Percentiles rank a stretch among this genome's conserved stretches.
Conservation (phyloP, 2,329 filamentous ascomycete genomes). For the Arthrobotrys sinensis region DNA sequence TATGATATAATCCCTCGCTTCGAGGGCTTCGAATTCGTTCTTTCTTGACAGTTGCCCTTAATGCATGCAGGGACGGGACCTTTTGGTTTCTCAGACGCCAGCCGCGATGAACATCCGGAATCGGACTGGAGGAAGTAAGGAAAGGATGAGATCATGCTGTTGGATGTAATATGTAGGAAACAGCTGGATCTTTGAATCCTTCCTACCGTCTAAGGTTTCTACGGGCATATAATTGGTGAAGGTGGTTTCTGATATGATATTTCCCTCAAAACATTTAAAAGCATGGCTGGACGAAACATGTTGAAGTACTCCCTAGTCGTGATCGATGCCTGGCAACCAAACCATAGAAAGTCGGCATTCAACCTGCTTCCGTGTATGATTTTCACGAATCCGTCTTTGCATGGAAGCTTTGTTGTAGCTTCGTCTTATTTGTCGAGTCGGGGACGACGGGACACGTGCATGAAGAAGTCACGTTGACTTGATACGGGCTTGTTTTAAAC, state of each 20-base stretch:
- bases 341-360: slow-evolving; percentile 1
- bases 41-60: slow-evolving; percentile 32
- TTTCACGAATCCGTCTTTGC: slow-evolving; percentile 48
- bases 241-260: slow-evolving; percentile 5
- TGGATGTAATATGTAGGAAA: not conserved
- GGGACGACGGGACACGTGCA: slow-evolving; percentile 48
- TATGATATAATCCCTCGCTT: slow-evolving; percentile 49
- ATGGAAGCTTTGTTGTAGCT: slow-evolving; percentile 39
- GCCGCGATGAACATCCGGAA: slow-evolving; percentile 59
- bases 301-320: slow-evolving; percentile 24
- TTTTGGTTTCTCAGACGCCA: slow-evolving; percentile 28
- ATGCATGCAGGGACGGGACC: slow-evolving; percentile 56
- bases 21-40: slow-evolving; percentile 46
- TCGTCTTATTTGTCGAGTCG: slow-evolving; percentile 42
- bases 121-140: slow-evolving; percentile 47
- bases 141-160: slow-evolving; percentile 39
- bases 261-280: slow-evolving; percentile 14
- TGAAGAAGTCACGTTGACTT: slow-evolving; percentile 53
- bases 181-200: slow-evolving; percentile 24
- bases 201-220: slow-evolving; percentile 14
- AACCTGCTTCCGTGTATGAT: slow-evolving; percentile 33
- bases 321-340: slow-evolving; percentile 44
- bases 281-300: slow-evolving; percentile 27
- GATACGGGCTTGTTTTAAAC: slow-evolving; percentile 16
- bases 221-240: slow-evolving; percentile 29